Evolutionary conservation across 495 filamentous ascomycete species (phyloP).

Genomic region (Penicillium chermesinum): DNA sequence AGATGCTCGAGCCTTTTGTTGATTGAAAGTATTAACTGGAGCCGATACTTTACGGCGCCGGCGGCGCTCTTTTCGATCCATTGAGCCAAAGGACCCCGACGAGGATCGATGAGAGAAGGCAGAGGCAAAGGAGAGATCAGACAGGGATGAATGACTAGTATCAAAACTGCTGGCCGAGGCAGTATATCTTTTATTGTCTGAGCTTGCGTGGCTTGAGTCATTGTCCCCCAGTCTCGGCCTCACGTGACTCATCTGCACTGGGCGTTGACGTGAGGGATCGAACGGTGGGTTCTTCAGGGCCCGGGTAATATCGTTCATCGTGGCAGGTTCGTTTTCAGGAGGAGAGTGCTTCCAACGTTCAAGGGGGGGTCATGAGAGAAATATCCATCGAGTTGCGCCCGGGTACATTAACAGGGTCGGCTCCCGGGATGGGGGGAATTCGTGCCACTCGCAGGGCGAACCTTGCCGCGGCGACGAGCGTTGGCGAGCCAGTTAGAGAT

Average conservation of each 20-base stretch:
- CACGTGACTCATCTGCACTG: constrained; percentile 35
- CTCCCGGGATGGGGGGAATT: constrained; percentile 53
- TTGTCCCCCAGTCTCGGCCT: constrained; percentile 49
- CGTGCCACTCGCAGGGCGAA: constrained; percentile 52
- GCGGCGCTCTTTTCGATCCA: constrained; percentile 63
- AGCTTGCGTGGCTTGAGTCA: constrained; percentile 60
- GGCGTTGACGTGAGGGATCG: constrained; percentile 46
- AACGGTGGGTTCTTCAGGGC: constrained; percentile 62
- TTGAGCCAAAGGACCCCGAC: constrained; percentile 60
- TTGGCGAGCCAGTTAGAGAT: constrained; percentile 87
- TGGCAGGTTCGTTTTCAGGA: constrained; percentile 81
- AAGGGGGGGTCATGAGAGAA: constrained; percentile 69
- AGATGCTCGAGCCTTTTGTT: constrained; percentile 36
- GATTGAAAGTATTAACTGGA: constrained; percentile 40
- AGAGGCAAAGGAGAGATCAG: constrained; percentile 64
- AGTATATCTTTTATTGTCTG: constrained; percentile 52
- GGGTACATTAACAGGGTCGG: constrained; percentile 61
- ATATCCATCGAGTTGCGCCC: constrained; percentile 39
- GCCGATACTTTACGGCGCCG: constrained; percentile 56
- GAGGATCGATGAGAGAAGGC: constrained; percentile 65
- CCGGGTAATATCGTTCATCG: constrained; percentile 70
- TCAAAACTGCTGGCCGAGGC: constrained; percentile 70
- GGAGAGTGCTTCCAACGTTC: constrained; percentile 85
- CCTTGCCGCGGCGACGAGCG: constrained; percentile 71
- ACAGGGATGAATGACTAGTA: constrained; percentile 60